Evolutionary conservation across 2,329 filamentous ascomycete species (phyloP), one percentile per base, ranked within the genome.

Genomic region (Aspergillus sp.): DNA sequence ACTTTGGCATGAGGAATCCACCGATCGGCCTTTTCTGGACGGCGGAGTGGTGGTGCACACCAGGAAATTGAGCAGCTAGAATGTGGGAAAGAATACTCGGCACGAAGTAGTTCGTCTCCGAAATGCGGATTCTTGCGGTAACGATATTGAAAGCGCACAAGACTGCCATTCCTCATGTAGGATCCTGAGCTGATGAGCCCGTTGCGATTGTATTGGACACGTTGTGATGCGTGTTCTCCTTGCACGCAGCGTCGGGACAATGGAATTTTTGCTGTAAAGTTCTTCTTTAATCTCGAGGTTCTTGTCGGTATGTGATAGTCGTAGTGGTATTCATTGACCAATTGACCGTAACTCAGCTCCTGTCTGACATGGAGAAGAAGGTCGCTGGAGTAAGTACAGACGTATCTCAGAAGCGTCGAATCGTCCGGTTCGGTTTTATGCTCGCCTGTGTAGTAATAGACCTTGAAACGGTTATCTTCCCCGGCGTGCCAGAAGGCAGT

Each of bases 1-100:
- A 79, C 74, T 44, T 76, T 75, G 15, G 76, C 72, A 51, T 77
- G 74, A 5, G 77, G 77, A 46, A 80, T 79, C 75, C 77, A 80
- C 43, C 72, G 68, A 43, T 80, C 74, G 48, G 74, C 66, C 58
- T 75, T 77, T 52, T 78, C 72, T 3, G 73, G 70, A 53, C 74
- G 73, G 15, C 70, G 70, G 33, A 71, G 67, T 3, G 76, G 75
- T 47, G 76, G 74, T 25, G 74, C 74, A 54, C 73, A 76, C 77
- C 77, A 80, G 20, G 74, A 74, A 2, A 80, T 75, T 12, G 74
- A 78, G 53, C 73, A 75, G 37, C 70, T 77, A 52, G 79, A 74
- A 55, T 80, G 76, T 3, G 74, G 70, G 45, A 80, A 66, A 0
- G 73, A 69, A 51, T 77, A 80, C 50, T 80, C 78, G 0, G 76